These are phyloP conservation scores for Pseudogymnoascus sp. DNA, from an alignment of 2,329 filamentous ascomycete genomes.

Conservation along the genomic window DNA sequence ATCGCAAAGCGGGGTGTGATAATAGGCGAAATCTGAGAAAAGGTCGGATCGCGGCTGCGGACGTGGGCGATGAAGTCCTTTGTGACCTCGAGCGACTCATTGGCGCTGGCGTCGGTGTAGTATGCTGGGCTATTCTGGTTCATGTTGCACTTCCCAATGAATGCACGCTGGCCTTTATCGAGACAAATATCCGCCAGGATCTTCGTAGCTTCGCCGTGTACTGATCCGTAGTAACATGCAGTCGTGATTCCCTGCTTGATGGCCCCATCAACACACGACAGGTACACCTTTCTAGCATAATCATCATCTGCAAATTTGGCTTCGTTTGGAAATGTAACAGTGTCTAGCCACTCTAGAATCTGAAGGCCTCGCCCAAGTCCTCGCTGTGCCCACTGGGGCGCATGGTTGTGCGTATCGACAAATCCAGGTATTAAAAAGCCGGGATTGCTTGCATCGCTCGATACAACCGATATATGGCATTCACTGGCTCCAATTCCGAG, in stretches of 20 bases:
- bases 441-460: neutral
- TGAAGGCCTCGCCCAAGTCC: conserved; percentile 22
- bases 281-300: conserved; percentile 64
- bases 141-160: conserved; percentile 72
- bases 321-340: conserved; percentile 58
- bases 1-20: conserved; percentile 45
- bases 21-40: conserved; percentile 42
- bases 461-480: neutral
- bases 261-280: conserved; percentile 66
- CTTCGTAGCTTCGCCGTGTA: conserved; percentile 77
- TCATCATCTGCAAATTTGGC: conserved; percentile 56
- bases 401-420: conserved; percentile 62
- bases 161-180: conserved; percentile 71
- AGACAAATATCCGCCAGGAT: conserved; percentile 75
- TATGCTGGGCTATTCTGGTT: conserved; percentile 56
- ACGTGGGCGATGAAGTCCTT: conserved; percentile 12
- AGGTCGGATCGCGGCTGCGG: conserved; percentile 31
- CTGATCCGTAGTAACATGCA: conserved; percentile 82
- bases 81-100: conserved; percentile 39
- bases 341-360: conserved; percentile 52
- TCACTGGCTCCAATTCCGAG: neutral
- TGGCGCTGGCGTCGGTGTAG: conserved; percentile 43
- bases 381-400: conserved; percentile 47
- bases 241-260: conserved; percentile 84
- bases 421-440: neutral